Evolutionary conservation across 1,284 basidiomycete genomes (phyloP).

Genomic region (Meripilus lineatus): DNA sequence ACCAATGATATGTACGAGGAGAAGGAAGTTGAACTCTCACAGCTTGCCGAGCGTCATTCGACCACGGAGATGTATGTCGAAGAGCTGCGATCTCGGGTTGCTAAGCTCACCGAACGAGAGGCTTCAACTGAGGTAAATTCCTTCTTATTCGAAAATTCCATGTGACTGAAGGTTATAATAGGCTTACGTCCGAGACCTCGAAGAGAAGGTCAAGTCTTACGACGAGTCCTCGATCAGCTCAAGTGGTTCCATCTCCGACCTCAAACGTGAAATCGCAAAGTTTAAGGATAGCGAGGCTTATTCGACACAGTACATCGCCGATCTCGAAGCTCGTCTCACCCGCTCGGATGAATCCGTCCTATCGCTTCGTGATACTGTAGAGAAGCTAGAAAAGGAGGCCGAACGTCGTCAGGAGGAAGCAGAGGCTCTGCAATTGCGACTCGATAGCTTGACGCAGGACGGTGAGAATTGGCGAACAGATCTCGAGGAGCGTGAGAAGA

Average conservation of each 20-base stretch:
- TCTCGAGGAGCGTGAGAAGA: slow-evolving; percentile 75
- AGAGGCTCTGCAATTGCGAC: slow-evolving; percentile 64
- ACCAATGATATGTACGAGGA: slow-evolving; percentile 91
- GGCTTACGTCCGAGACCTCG: slow-evolving; percentile 90
- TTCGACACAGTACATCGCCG: slow-evolving; percentile 80
- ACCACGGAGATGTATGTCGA: slow-evolving; percentile 84
- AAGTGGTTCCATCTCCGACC: slow-evolving; percentile 72
- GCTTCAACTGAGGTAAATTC: slow-evolving; percentile 75
- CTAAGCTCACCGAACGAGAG: slow-evolving; percentile 85
- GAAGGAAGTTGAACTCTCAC: slow-evolving; percentile 74
- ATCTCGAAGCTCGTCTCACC: slow-evolving; percentile 79
- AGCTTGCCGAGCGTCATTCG: slow-evolving; percentile 62
- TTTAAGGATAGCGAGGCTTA: slow-evolving; percentile 75
- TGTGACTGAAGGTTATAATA: slow-evolving; percentile 25
- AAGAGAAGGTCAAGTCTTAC: slow-evolving; percentile 82
- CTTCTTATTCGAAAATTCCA: slow-evolving; percentile 5
- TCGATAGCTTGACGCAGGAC: slow-evolving; percentile 67
- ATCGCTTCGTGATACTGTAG: slow-evolving; percentile 65
- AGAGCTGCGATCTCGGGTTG: slow-evolving; percentile 77
- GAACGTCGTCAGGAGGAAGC: slow-evolving; percentile 66
- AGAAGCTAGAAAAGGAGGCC: slow-evolving; percentile 74
- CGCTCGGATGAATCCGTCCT: slow-evolving; percentile 76
- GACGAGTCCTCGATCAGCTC: slow-evolving; percentile 76
- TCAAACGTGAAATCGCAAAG: slow-evolving; percentile 78
- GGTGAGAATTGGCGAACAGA: slow-evolving; percentile 75